Conservation (phyloP, 2,329 filamentous ascomycete species). For the Xylaria sp. region DNA sequence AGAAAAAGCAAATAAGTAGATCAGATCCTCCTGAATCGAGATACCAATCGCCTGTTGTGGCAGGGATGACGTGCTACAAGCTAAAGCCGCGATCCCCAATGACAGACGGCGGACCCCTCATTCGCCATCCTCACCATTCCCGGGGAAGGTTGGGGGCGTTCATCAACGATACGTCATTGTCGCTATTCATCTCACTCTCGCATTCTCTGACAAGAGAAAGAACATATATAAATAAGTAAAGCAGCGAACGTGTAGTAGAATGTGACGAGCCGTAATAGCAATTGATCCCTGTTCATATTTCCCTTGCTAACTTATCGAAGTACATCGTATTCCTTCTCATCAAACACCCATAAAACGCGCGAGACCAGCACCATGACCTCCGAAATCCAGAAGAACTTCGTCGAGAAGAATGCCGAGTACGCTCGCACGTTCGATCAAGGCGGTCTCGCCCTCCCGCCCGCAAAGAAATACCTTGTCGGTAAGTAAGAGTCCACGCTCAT, state of each 20-base stretch:
- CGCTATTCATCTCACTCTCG: not conserved
- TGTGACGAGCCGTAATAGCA: not conserved
- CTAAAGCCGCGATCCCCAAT: constrained; percentile 34
- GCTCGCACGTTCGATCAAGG: constrained; percentile 71
- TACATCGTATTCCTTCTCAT: not conserved
- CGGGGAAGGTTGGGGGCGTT: constrained; percentile 4
- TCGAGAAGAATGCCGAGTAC: constrained; percentile 67
- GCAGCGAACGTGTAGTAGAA: not conserved
- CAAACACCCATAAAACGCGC: not conserved
- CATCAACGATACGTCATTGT: constrained; percentile 20
- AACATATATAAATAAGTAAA: constrained; percentile 30
- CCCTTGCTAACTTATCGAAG: not conserved
- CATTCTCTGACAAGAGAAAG: not conserved
- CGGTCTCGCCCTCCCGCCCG: constrained; percentile 72
- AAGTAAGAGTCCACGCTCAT: constrained; percentile 40
- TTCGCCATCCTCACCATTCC: constrained; percentile 28
- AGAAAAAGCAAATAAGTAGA: constrained; percentile 20
- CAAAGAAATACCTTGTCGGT: constrained; percentile 74
- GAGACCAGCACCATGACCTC: constrained; percentile 43
- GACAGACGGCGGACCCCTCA: constrained; percentile 30
- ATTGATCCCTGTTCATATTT: constrained; percentile 2
- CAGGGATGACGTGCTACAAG: constrained; percentile 34
- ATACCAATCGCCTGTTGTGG: constrained; percentile 27
- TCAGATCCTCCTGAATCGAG: constrained; percentile 16
- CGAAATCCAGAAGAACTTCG: constrained; percentile 63